Evolutionary conservation across 192 early-diverging fungal genomes (phyloP), one percentile per base, ranked within the genome.

Genomic region (Allomyces arbusculus): DNA sequence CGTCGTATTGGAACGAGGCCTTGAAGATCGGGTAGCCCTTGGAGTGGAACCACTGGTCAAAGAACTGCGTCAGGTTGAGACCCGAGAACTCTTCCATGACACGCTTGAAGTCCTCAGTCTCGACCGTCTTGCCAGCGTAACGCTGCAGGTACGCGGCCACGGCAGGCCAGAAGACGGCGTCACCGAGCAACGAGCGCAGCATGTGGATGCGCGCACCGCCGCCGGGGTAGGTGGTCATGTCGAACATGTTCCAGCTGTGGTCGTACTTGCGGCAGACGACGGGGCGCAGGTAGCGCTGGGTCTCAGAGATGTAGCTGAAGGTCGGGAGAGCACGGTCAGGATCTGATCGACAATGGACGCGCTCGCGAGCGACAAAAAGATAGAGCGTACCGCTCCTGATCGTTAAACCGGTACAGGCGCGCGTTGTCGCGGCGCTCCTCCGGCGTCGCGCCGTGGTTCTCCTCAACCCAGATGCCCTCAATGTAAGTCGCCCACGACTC

Each of bases 31-130:
- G 86, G 66, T 74, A 78, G 4, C 81, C 84, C 58, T 81, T 79
- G 23, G 78, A 78, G 69, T 80, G 82, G 16, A 87, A 79, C 80
- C 83, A 87, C 73, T 87, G 81, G 65, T 85, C 81, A 22, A 82
- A 80, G 71, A 86, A 87, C 8, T 68, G 71, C 26, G 80, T 81
- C 45, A 86, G 63, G 55, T 84, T 82, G 8, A 84, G 44, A 23
- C 79, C 80, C 62, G 75, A 79, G 7, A 81, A 63, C 69, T 82
- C 45, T 82, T 69, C 83, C 44, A 66, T 72, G 68, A 44, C 76
- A 11, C 61, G 76, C 68, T 65, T 82, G 69, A 76, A 82, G 67
- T 79, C 78, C 33, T 75, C 74, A 1, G 80, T 82, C 65, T 80
- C 76, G 10, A 78, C 80, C 2, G 68, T 72, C 44, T 75, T 69